Evolutionary conservation across 352 stramenopile genomes (phyloP).

Genomic region (Elongisporangium anandrum): DNA sequence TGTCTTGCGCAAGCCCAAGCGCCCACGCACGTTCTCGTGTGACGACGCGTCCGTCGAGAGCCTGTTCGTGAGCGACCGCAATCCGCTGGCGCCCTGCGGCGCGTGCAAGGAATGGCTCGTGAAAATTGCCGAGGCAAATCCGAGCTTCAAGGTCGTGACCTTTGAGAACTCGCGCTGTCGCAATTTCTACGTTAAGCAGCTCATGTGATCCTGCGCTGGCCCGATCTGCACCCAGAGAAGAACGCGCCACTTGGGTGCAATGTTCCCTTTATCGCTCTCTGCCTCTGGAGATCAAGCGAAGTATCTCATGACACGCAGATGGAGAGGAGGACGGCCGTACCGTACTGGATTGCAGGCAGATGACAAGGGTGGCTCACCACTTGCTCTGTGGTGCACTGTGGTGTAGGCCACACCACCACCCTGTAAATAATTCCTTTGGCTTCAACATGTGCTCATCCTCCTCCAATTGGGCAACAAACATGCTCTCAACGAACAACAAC

Average conservation of each 20-base stretch:
- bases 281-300: not conserved
- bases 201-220: slow-evolving; percentile 44
- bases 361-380: not conserved
- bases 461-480: not conserved
- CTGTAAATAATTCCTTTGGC: not conserved
- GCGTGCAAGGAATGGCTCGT: slow-evolving; percentile 99
- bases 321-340: not conserved
- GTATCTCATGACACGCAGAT: not conserved
- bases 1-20: slow-evolving; percentile 63
- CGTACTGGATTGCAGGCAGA: not conserved
- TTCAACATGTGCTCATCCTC: not conserved
- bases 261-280: not conserved
- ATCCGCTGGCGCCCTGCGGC: slow-evolving; percentile 96
- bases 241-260: not conserved
- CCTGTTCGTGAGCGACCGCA: slow-evolving; percentile 75
- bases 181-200: slow-evolving; percentile 89
- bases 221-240: not conserved
- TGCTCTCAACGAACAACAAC: not conserved
- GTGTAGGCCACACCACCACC: not conserved
- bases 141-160: slow-evolving; percentile 95
- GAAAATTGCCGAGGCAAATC: slow-evolving; percentile 98
- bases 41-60: slow-evolving; percentile 60
- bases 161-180: slow-evolving; percentile 94
- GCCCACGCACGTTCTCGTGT: slow-evolving; percentile 76
- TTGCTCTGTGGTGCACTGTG: too few species aligned